A percentile compares a stretch with the other conserved stretches of the same genome.
Evolutionary conservation across 768 basidiomycete species (phyloP).

Genomic region (Lactarius evosmus): DNA sequence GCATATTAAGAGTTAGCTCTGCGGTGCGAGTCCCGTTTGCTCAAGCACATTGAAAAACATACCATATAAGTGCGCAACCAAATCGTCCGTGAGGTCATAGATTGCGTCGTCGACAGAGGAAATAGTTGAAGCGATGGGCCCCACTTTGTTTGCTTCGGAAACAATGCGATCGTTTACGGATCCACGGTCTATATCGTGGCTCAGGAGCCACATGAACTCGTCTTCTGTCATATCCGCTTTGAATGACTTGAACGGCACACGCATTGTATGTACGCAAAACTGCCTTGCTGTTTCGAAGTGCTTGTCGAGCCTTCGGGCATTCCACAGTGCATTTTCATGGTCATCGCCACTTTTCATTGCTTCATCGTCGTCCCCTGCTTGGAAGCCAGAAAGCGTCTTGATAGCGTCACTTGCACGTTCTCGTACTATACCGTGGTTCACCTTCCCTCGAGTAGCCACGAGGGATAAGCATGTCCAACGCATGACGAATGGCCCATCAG

Average conservation of each 20-base stretch:
- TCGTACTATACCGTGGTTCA: neutral
- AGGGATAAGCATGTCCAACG: constrained; percentile 24
- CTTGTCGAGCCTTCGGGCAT: constrained; percentile 15
- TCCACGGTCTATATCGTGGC: neutral
- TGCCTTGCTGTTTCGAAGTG: constrained; percentile 3
- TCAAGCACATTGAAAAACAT: neutral
- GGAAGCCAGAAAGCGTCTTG: neutral
- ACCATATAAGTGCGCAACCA: constrained; percentile 8
- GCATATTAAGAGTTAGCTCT: neutral
- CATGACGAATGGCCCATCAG: constrained; percentile 7
- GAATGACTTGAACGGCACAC: neutral
- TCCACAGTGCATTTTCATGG: neutral
- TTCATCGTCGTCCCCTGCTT: no score
- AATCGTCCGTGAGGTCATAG: neutral
- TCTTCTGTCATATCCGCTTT: constrained; percentile 9
- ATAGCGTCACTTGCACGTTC: neutral
- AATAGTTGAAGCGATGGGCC: neutral
- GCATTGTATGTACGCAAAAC: neutral
- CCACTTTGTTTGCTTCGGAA: neutral
- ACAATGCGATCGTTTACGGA: constrained; percentile 3
- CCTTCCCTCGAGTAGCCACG: constrained; percentile 4
- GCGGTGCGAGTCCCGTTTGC: neutral
- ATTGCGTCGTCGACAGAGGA: neutral
- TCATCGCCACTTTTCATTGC: neutral
- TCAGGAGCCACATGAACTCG: constrained; percentile 3